phyloP scores from a whole-genome alignment of 352 stramenopile species.

The Pythium sp. region DNA sequence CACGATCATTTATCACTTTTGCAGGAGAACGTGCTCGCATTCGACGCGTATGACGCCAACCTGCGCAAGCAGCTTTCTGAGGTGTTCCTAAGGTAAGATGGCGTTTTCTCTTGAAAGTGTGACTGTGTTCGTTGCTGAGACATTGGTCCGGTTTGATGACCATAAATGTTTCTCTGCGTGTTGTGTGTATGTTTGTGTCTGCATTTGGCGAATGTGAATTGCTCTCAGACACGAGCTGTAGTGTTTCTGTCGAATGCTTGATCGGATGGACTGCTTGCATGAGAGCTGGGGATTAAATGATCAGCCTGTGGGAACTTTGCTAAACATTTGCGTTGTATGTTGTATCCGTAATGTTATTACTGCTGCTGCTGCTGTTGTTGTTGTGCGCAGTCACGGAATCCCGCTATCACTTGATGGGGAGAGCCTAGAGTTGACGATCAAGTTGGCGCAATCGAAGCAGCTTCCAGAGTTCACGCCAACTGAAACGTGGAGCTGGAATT shows the following conservation, averaged over 20 bases:
- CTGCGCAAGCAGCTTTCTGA: slow-evolving; percentile 71
- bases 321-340: background rate
- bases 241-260: background rate
- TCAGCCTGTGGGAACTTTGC: background rate
- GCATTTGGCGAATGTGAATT: slow-evolving; percentile 14
- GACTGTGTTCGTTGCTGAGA: background rate
- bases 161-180: slow-evolving; percentile 6
- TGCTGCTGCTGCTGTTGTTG: slow-evolving; percentile 9
- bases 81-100: slow-evolving; percentile 69
- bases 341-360: slow-evolving; percentile 2
- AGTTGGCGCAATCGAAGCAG: slow-evolving; percentile 33
- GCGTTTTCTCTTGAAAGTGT: background rate
- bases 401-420: slow-evolving; percentile 40
- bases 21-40: slow-evolving; percentile 94
- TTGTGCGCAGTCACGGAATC: slow-evolving; percentile 53
- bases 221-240: slow-evolving; percentile 16
- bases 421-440: slow-evolving; percentile 32
- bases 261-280: background rate
- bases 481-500: slow-evolving; percentile 30
- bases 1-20: background rate
- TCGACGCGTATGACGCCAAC: slow-evolving; percentile 87
- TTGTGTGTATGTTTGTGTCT: slow-evolving; percentile 15
- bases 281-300: background rate
- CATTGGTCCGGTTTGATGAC: slow-evolving; percentile 4
- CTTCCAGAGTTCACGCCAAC: slow-evolving; percentile 39